These are phyloP conservation scores for Suillus tomentosus DNA, from an alignment of 768 basidiomycete species.

Conservation along the genomic window DNA sequence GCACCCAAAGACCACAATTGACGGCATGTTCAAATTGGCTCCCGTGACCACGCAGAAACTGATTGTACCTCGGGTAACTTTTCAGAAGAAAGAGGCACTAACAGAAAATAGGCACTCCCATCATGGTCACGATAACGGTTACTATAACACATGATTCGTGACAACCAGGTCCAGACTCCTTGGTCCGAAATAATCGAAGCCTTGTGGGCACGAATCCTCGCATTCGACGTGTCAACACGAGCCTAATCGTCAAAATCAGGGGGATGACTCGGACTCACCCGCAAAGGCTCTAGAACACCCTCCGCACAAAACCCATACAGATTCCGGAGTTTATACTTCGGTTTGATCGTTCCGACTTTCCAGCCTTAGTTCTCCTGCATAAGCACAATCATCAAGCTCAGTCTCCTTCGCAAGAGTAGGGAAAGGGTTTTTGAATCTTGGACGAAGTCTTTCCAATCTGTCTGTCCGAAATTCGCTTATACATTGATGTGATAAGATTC, in stretches of 20 bases:
- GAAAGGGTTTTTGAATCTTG: conserved; percentile 35
- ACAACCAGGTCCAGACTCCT: conserved; percentile 59
- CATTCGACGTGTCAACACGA: conserved; percentile 27
- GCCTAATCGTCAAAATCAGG: not conserved
- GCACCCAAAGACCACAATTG: conserved; percentile 74
- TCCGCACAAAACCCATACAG: conserved; percentile 21
- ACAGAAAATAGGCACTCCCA: conserved; percentile 24
- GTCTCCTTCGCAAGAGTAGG: conserved; percentile 23
- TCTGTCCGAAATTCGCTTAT: conserved; percentile 65
- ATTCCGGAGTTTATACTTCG: not conserved
- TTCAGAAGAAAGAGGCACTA: conserved; percentile 3
- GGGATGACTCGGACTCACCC: conserved; percentile 62
- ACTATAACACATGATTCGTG: conserved; percentile 47
- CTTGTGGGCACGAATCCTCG: conserved; percentile 73
- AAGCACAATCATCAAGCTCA: not conserved
- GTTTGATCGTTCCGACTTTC: no score
- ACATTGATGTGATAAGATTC: conserved; percentile 63
- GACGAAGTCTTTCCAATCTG: conserved; percentile 75
- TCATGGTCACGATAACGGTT: conserved; percentile 66
- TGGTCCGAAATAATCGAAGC: conserved; percentile 80
- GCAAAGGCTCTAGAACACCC: conserved; percentile 43
- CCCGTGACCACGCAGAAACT: conserved; percentile 67
- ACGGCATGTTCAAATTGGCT: conserved; percentile 74
- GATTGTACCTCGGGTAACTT: conserved; percentile 44
- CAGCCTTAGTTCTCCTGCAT: not conserved